Conservation (phyloP, 176 grass and related monocot genomes). For the Thinopyrum elongatum region DNA sequence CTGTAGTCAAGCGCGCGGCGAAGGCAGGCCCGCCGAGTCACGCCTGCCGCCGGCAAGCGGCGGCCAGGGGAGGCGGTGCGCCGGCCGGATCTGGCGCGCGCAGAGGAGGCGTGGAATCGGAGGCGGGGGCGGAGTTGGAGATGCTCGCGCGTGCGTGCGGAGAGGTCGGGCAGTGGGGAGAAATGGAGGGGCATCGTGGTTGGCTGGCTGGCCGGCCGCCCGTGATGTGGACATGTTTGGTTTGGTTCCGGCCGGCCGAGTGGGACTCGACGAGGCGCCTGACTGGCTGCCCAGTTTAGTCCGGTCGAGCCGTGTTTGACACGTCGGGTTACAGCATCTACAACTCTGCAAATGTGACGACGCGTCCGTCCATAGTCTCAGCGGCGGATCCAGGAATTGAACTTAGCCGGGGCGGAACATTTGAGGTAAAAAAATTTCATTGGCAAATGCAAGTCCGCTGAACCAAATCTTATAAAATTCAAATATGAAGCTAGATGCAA, state of each 20-base stretch:
- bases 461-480: too few species aligned
- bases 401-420: too few species aligned
- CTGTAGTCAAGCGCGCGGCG: not conserved
- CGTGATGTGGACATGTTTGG: slow-evolving; percentile 17
- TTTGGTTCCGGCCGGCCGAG: slow-evolving; percentile 1
- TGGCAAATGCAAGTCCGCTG: too few species aligned
- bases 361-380: too few species aligned
- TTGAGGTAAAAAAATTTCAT: too few species aligned
- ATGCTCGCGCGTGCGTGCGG: not conserved
- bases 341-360: too few species aligned
- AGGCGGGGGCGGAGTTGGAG: not conserved
- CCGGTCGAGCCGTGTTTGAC: too few species aligned
- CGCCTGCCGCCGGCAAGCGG: slow-evolving; percentile 1
- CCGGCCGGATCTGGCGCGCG: slow-evolving; percentile 11
- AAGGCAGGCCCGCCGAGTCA: not conserved
- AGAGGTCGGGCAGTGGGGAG: not conserved
- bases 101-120: not conserved
- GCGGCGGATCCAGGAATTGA: too few species aligned
- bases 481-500: too few species aligned
- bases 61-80: not conserved
- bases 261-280: too few species aligned
- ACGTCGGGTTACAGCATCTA: too few species aligned
- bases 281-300: too few species aligned
- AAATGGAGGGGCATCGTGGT: slow-evolving; percentile 10
- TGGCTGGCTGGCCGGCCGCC: not conserved